Evolutionary conservation across 768 basidiomycete genomes (phyloP), one percentile per base, ranked within the genome.

Genomic region (Coprinellus micaceus): DNA sequence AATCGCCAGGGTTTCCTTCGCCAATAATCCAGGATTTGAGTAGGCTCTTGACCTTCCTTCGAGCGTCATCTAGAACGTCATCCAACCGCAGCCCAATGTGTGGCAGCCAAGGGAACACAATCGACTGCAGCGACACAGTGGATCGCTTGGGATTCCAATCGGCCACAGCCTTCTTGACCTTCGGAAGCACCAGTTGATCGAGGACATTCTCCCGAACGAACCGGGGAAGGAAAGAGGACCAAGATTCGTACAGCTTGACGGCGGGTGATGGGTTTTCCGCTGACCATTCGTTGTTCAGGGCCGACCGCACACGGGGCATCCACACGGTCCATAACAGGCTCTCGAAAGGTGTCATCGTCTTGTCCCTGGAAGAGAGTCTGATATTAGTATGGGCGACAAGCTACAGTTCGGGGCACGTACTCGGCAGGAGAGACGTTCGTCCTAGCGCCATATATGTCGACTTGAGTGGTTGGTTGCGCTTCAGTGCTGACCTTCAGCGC

Each of bases 71-170:
- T 11, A 98, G 70, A n/a, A 98, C 75, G 24, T 85, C 85, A 50
- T 98, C 94, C 59, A 93, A 72, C 52, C 94, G 75, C 29, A 89
- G 70, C 3, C 92, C 95, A 3, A 96, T 81, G 64, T 94, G 81
- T 4, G 94, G 93, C 45, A 99, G 72, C 97, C 97, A 99, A 9
- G 97, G 97, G 69, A 98, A 96, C 1, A 99, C 85, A 46, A 99
- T 79, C 1, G 82, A 76, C 47, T 89, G 91, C 48, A 98, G 70
- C 0, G 91, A 71, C 0, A 82, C 78, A 2, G 73, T 74, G 55
- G 76, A 80, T 25, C 73, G 78, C 64, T 80, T 84, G 5, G 83
- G 74, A 65, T 77, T 86, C 97, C 97, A 99, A 50, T 91, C 86
- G 3, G 84, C 80, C 30, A 98, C 82, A 2, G 92, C 84, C 60